Percentiles rank a stretch among this genome's conserved stretches.
Conservation (phyloP, 108 stramenopile genomes). For the Nannochloropsis gaditana region DNA sequence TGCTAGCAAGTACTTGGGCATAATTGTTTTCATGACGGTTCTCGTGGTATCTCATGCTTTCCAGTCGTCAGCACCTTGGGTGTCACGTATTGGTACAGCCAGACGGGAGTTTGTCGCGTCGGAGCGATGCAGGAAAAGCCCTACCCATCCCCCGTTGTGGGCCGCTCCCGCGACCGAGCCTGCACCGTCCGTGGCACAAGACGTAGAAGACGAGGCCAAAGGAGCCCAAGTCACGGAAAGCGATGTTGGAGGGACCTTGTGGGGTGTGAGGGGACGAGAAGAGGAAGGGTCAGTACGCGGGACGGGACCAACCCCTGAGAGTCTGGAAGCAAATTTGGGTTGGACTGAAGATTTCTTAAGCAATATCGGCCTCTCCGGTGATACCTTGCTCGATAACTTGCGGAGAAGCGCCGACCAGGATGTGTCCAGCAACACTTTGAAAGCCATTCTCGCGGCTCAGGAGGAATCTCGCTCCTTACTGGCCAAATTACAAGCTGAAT, state of each 20-base stretch:
- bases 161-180: not conserved
- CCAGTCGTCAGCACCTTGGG: too few species aligned
- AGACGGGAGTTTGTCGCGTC: too few species aligned
- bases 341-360: not conserved
- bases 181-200: not conserved
- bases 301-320: not conserved
- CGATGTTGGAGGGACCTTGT: not conserved
- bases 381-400: not conserved
- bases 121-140: too few species aligned
- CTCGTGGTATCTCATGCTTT: too few species aligned
- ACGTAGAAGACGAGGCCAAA: slow-evolving; percentile 19
- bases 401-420: not conserved
- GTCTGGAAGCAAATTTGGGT: not conserved
- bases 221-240: not conserved
- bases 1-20: too few species aligned
- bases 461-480: not conserved
- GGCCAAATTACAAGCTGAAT: not conserved
- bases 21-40: too few species aligned
- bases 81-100: too few species aligned
- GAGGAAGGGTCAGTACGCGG: not conserved
- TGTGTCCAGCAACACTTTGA: not conserved
- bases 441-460: not conserved
- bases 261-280: not conserved
- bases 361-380: not conserved
- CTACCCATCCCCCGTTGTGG: not conserved